Conservation (phyloP, 176 grass and related monocot species). For the Eragrostis curvula region DNA sequence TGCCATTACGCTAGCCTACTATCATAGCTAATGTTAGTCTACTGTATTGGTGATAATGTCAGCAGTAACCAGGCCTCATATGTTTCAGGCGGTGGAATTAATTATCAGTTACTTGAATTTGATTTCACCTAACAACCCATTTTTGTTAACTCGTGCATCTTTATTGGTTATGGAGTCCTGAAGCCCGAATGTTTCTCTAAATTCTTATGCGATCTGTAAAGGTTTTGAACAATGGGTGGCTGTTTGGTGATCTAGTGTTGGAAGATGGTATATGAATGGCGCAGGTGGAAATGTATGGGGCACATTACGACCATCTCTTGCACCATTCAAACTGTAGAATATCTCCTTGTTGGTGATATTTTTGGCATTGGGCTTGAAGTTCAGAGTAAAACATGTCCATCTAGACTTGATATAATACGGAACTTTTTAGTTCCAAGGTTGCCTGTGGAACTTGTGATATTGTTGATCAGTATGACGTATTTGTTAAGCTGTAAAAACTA, state of each 20-base stretch:
- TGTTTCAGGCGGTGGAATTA: background rate
- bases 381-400: constrained; percentile 2
- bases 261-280: background rate
- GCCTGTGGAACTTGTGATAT: constrained; percentile 8
- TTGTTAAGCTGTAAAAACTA: background rate
- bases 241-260: background rate
- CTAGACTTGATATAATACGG: background rate
- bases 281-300: background rate
- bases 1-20: background rate
- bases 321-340: constrained; percentile 23
- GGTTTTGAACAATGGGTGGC: background rate
- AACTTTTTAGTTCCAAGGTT: background rate
- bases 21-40: no score
- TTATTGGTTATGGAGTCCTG: background rate
- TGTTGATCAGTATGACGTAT: background rate
- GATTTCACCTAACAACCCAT: background rate
- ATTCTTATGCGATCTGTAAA: background rate
- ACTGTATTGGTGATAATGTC: background rate
- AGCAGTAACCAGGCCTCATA: background rate
- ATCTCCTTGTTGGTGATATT: background rate
- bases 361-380: background rate
- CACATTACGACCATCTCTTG: constrained; percentile 3
- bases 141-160: background rate
- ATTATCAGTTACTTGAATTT: background rate
- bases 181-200: background rate